Conservation (phyloP, 495 filamentous ascomycete species). For the Trichoderma parareesei region DNA sequence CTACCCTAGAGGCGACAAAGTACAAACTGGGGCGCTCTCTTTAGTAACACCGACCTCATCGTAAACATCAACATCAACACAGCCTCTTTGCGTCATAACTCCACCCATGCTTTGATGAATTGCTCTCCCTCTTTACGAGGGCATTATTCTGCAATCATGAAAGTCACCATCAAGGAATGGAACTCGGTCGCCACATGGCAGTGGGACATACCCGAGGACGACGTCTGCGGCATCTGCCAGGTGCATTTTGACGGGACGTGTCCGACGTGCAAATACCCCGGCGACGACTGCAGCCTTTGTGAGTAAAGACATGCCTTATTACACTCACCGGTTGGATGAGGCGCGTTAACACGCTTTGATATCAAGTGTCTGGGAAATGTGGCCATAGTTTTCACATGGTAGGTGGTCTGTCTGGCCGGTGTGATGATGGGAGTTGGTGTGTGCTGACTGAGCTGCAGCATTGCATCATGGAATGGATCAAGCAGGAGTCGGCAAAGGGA, state of each 20-base stretch:
- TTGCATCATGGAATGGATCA: constrained; percentile 92
- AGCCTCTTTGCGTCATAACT: background rate
- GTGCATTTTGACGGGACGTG: constrained; percentile 97
- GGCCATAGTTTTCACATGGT: constrained; percentile 98
- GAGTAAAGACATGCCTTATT: constrained; percentile 26
- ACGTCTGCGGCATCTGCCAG: constrained; percentile 97
- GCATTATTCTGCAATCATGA: constrained; percentile 51
- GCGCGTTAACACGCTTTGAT: background rate
- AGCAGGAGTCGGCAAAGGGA: constrained; percentile 86
- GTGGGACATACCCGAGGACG: constrained; percentile 96
- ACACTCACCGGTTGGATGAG: background rate
- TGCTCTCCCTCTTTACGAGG: background rate
- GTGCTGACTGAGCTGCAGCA: constrained; percentile 47
- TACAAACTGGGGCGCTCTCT: background rate
- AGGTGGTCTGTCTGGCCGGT: constrained; percentile 14
- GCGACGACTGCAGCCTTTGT: constrained; percentile 91
- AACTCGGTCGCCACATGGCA: constrained; percentile 91
- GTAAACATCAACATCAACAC: background rate
- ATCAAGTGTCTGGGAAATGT: constrained; percentile 83
- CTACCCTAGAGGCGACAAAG: background rate
- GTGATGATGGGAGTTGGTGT: constrained; percentile 7
- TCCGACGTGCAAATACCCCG: constrained; percentile 94
- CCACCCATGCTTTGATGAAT: background rate
- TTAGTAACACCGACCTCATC: background rate
- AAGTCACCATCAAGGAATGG: constrained; percentile 88